phyloP scores from a whole-genome alignment of 441 rosid genomes.

The Flueggea neowawraea region DNA sequence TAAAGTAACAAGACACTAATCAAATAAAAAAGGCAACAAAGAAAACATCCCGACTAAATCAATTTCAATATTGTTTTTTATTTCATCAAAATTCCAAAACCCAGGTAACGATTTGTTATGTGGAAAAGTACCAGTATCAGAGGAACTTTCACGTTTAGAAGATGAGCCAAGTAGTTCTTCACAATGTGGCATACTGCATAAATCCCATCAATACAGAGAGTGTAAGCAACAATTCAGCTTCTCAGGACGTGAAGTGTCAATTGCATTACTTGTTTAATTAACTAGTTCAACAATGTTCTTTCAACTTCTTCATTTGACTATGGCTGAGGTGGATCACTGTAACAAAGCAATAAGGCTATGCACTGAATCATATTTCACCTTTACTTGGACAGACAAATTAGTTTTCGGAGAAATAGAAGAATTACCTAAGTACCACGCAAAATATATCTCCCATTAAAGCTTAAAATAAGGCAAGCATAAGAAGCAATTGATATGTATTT shows the following conservation, averaged over 20 bases:
- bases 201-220: conserved; percentile 15
- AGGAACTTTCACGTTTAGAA: conserved; percentile 72
- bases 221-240: conserved; percentile 1
- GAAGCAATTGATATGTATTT: not conserved
- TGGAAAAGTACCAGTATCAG: conserved; percentile 62
- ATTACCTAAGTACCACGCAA: not conserved
- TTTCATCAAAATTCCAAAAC: too few relatives aligned
- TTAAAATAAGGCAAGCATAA: not conserved
- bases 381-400: not conserved
- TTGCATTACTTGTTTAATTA: not conserved
- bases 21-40: too few relatives aligned
- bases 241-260: not conserved
- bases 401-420: not conserved
- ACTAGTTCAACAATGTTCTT: not conserved
- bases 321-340: not conserved
- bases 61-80: too few relatives aligned
- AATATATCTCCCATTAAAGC: not conserved
- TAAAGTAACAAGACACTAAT: too few relatives aligned
- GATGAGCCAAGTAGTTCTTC: conserved; percentile 87
- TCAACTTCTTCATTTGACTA: not conserved
- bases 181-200: conserved; percentile 80
- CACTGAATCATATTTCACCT: not conserved
- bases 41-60: too few relatives aligned
- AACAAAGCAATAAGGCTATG: not conserved
- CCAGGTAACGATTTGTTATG: not conserved